Percentiles rank a stretch among this genome's conserved stretches.
Evolutionary conservation across 192 early-diverging fungal genomes (phyloP).

Genomic region (Linnemannia hyalina): DNA sequence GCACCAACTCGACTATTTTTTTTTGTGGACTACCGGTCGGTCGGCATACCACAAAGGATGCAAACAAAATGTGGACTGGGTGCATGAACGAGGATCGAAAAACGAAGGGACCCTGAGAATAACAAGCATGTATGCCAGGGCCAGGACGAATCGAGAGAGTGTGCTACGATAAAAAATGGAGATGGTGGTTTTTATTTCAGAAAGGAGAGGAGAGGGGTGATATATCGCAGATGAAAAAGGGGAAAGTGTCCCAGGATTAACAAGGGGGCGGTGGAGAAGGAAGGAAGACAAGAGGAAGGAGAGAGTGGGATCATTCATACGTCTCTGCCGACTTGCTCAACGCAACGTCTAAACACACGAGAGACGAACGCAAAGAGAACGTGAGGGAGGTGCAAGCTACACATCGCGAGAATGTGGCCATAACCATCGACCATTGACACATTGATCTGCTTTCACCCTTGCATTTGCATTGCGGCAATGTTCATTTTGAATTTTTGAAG

Average conservation of each 20-base stretch:
- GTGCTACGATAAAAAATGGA: not conserved
- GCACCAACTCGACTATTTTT: not conserved
- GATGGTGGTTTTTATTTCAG: constrained; percentile 3
- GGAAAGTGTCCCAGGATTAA: too few relatives aligned
- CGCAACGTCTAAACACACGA: not conserved
- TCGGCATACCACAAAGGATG: not conserved
- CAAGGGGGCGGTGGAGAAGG: too few relatives aligned
- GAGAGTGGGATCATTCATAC: not conserved
- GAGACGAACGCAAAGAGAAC: not conserved
- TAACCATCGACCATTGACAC: not conserved
- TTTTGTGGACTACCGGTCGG: constrained; percentile 2
- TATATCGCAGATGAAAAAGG: too few relatives aligned
- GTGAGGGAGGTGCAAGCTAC: not conserved
- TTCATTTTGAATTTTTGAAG: not conserved
- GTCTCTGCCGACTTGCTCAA: not conserved
- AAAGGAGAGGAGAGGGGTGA: not conserved
- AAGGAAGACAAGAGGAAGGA: too few relatives aligned
- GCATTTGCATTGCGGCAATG: not conserved
- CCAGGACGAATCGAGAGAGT: not conserved
- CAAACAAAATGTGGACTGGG: not conserved
- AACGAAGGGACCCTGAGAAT: not conserved
- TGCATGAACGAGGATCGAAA: not conserved
- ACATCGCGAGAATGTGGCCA: not conserved
- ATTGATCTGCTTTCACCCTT: not conserved
- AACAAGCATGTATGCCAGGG: not conserved